phyloP scores from a whole-genome alignment of 75 land plant genomes.

The Larix kaempferi region DNA sequence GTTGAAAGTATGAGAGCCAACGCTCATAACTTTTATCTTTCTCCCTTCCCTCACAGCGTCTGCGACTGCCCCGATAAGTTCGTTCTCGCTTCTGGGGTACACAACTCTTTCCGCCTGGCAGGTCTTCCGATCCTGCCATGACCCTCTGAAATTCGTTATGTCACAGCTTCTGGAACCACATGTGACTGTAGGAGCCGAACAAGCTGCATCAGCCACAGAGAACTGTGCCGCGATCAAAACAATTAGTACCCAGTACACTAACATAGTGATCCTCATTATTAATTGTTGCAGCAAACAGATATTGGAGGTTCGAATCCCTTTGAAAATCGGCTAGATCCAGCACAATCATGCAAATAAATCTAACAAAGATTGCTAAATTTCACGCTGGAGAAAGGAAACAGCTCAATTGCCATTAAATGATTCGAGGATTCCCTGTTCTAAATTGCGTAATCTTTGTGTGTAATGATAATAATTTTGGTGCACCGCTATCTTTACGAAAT shows the following conservation, averaged over 20 bases:
- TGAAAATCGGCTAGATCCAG: not conserved
- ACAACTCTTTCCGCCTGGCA: constrained; percentile 22
- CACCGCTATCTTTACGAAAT: constrained; percentile 1
- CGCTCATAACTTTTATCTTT: constrained; percentile 37
- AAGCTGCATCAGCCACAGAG: not conserved
- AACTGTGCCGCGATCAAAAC: not conserved
- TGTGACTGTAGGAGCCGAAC: constrained; percentile 4
- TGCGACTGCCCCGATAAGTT: constrained; percentile 33
- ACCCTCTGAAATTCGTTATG: constrained; percentile 19
- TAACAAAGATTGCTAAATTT: not conserved
- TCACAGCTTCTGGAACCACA: constrained; percentile 12
- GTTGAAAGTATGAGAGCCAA: constrained; percentile 15
- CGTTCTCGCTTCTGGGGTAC: constrained; percentile 27
- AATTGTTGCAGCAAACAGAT: no score
- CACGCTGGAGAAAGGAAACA: no score
- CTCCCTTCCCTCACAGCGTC: constrained; percentile 14
- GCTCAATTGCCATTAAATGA: not conserved
- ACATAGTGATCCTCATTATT: no score
- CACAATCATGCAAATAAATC: not conserved
- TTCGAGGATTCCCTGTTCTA: not conserved
- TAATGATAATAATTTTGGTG: constrained; percentile 4
- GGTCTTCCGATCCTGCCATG: constrained; percentile 20
- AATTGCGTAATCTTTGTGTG: not conserved
- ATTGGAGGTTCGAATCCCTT: not conserved
- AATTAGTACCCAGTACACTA: not conserved